Evolutionary conservation across 2,329 filamentous ascomycete genomes (phyloP), one percentile per base, ranked within the genome.

Genomic region (Colletotrichum cereale): DNA sequence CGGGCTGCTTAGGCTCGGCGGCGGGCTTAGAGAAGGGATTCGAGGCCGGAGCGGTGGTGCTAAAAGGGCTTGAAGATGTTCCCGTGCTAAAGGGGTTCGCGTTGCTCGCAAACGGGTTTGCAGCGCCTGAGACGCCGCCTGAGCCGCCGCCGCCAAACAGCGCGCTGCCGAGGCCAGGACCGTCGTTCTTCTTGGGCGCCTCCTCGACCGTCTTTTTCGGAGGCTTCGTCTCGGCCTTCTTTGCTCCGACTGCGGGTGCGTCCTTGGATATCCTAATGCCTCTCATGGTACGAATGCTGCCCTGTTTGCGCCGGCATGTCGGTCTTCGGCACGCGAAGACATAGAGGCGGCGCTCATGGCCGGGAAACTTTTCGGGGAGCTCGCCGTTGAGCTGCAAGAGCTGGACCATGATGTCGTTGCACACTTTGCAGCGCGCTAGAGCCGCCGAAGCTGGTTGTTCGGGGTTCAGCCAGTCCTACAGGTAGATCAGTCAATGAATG

Each of bases 351-450:
- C 96, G 88, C 78, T 98, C 94, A 81, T 98, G 94, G 67, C 91
- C 90, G 2, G 95, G 93, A 78, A 97, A 98, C 60, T 90, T 88
- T 66, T 96, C 92, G 18, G 95, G 95, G 4, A 98, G 87, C 79
- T 98, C 95, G 77, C 90, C 95, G 81, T 99, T 94, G 36, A 99
- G 88, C 81, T 99, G 95, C 57, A 99, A 88, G 3, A 99, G 88
- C 14, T 98, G 87, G 1, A 90, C 91, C 89, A 98, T 94, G 63
- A 94, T 83, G 63, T 91, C 89, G 75, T 94, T 93, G 89, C 96
- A 99, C 75, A 93, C 88, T 82, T 93, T 94, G 85, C 96, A 99
- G 82, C 91, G 92, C 29, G 93, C 94, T 12, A 97, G 87, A 0
- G 91, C 85, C 31, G 92, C 92, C 1, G 93, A 93, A 10, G 96